Percentiles rank a stretch among this genome's conserved stretches.
phyloP scores from a whole-genome alignment of 1,284 basidiomycete species.

The Tilletia caries region DNA sequence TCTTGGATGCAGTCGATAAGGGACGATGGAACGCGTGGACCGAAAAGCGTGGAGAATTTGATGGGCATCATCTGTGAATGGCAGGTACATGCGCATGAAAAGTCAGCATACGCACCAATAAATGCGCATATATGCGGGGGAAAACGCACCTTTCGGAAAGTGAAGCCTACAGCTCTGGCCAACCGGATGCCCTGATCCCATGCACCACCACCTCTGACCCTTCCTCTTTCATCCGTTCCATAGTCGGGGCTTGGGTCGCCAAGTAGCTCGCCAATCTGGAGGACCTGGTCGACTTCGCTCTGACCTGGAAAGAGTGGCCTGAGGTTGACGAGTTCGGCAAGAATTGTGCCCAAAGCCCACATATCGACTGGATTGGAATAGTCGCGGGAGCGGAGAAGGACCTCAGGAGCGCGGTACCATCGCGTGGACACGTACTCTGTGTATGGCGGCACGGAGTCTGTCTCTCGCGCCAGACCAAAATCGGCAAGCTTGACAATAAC shows the following conservation, averaged over 20 bases:
- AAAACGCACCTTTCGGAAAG: conserved; percentile 73
- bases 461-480: conserved; percentile 93
- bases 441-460: conserved; percentile 82
- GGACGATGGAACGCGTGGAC: conserved; percentile 70
- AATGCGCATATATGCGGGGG: background rate
- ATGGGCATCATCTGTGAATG: conserved; percentile 67
- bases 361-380: conserved; percentile 97
- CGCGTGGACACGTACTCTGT: conserved; percentile 98
- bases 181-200: conserved; percentile 83
- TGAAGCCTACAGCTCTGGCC: conserved; percentile 80
- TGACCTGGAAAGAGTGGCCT: conserved; percentile 97
- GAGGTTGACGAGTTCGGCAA: conserved; percentile 92
- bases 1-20: conserved; percentile 89
- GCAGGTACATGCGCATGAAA: conserved; percentile 10
- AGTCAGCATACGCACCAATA: background rate
- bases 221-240: conserved; percentile 69
- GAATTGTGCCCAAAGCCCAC: conserved; percentile 98
- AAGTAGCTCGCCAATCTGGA: conserved; percentile 80
- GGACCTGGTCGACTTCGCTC: conserved; percentile 88
- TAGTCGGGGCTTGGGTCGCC: conserved; percentile 87
- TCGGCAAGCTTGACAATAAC: conserved; percentile 98
- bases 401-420: conserved; percentile 98
- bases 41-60: conserved; percentile 74
- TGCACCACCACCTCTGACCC: conserved; percentile 74
- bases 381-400: conserved; percentile 81